Percentiles rank a stretch among this genome's conserved stretches.
Evolutionary conservation across 75 land plant species (phyloP).

Genomic region (Selaginella moellendorffii): DNA sequence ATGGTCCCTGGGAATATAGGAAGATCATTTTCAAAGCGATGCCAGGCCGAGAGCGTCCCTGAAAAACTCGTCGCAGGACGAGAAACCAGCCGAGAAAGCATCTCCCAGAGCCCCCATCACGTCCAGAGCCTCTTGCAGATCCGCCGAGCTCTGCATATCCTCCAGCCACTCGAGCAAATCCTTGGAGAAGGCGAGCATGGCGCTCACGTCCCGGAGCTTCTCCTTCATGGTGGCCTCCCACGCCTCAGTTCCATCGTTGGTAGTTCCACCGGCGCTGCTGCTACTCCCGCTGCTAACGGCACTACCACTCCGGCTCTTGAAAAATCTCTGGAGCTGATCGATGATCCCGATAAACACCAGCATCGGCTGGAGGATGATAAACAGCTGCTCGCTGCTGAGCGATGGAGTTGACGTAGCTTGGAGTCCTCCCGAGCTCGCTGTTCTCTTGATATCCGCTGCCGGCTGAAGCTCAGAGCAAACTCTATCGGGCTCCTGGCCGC

Average conservation of each 20-base stretch:
- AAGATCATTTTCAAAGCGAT: too few species aligned
- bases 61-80: constrained; percentile 77
- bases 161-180: constrained; percentile 81
- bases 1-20: too few species aligned
- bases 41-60: too few species aligned
- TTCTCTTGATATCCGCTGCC: background rate
- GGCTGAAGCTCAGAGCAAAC: constrained; percentile 6
- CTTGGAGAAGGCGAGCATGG: constrained; percentile 77
- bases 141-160: constrained; percentile 59
- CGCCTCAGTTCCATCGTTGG: too few species aligned
- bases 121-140: constrained; percentile 88
- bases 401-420: too few species aligned
- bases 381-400: constrained; percentile 29
- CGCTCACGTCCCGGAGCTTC: constrained; percentile 49
- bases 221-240: constrained; percentile 92
- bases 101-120: constrained; percentile 66
- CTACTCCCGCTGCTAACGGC: background rate
- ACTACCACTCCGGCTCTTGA: too few species aligned
- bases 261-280: constrained; percentile 24
- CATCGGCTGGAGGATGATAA: constrained; percentile 63
- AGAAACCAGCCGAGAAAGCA: constrained; percentile 41
- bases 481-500: constrained; percentile 4
- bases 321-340: constrained; percentile 75
- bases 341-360: constrained; percentile 76
- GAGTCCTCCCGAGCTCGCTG: background rate